Evolutionary conservation across 345 rosid genomes (phyloP).

Genomic region (Heritiera fomes): DNA sequence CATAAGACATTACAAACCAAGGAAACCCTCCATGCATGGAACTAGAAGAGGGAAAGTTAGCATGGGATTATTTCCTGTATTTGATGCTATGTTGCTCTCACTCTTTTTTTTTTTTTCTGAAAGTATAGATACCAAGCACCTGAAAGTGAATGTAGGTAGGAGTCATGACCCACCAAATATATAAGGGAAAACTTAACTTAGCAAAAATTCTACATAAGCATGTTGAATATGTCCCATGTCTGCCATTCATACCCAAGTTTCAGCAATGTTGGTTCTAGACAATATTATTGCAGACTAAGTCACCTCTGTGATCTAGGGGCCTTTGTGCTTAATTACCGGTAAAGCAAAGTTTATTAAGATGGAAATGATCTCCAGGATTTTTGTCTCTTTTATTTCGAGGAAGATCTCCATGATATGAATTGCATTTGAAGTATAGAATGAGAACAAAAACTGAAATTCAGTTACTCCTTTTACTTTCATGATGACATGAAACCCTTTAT

Average conservation of each 20-base stretch:
- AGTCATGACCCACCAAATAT: not conserved
- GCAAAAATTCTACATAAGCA: not conserved
- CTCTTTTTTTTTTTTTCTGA: not conserved
- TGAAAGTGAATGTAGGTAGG: not conserved
- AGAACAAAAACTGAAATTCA: not conserved
- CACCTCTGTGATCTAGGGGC: not conserved
- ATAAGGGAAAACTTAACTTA: slow-evolving; percentile 10
- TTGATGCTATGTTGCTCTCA: too few relatives aligned
- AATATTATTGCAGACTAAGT: not conserved
- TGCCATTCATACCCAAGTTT: not conserved
- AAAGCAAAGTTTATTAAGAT: not conserved
- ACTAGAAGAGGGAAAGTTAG: not conserved
- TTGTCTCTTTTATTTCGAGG: not conserved
- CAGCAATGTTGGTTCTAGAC: not conserved
- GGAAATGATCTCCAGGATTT: slow-evolving; percentile 2
- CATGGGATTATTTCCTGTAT: too few relatives aligned
- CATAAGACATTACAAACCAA: not conserved
- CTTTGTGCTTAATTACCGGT: not conserved
- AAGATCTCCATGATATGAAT: not conserved
- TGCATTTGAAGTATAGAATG: not conserved
- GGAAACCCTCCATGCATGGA: not conserved
- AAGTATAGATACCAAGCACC: not conserved
- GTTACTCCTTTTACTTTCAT: not conserved
- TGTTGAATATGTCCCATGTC: not conserved
- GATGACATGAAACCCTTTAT: not conserved